phyloP scores from a whole-genome alignment of 805 yeast genomes.

The Candida lessepsii region DNA sequence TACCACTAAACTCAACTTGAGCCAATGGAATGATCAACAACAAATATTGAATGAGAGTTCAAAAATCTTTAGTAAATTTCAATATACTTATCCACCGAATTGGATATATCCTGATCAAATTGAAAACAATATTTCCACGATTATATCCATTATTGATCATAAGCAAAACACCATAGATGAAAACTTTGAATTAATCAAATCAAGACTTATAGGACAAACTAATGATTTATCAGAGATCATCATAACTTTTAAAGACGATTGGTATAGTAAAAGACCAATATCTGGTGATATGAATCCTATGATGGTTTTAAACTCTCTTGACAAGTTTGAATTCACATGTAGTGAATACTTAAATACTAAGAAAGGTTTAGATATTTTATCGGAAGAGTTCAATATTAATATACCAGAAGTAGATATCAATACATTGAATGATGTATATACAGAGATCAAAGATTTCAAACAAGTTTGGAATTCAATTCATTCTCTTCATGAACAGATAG shows the following conservation, averaged over 20 bases:
- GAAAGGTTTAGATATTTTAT: slow-evolving; percentile 5
- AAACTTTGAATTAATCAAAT: slow-evolving; percentile 41
- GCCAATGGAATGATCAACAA: slow-evolving; percentile 9
- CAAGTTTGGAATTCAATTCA: slow-evolving; percentile 65
- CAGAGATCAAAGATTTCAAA: slow-evolving; percentile 56
- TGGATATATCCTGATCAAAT: slow-evolving; percentile 69
- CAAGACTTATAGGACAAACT: slow-evolving; percentile 43
- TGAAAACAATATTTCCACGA: slow-evolving; percentile 44
- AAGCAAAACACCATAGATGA: slow-evolving; percentile 39
- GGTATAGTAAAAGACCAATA: slow-evolving; percentile 51
- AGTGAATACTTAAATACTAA: slow-evolving; percentile 3
- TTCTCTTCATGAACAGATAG: slow-evolving; percentile 47
- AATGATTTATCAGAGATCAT: slow-evolving; percentile 32
- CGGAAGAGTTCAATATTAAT: slow-evolving; percentile 5
- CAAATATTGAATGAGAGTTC: slow-evolving; percentile 3
- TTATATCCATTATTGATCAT: slow-evolving; percentile 35
- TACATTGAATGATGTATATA: slow-evolving; percentile 30
- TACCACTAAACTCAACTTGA: slow-evolving; percentile 4
- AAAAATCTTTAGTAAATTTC: slow-evolving; percentile 10
- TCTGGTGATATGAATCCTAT: slow-evolving; percentile 42
- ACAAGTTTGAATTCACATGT: slow-evolving; percentile 21
- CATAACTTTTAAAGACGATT: slow-evolving; percentile 32
- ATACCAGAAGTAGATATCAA: slow-evolving; percentile 11
- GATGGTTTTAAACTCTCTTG: slow-evolving; percentile 42
- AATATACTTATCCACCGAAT: slow-evolving; percentile 44